Base-by-base conservation (phyloP, 1,139 yeast genomes). In the Saccharomycopsis hybrid region DNA sequence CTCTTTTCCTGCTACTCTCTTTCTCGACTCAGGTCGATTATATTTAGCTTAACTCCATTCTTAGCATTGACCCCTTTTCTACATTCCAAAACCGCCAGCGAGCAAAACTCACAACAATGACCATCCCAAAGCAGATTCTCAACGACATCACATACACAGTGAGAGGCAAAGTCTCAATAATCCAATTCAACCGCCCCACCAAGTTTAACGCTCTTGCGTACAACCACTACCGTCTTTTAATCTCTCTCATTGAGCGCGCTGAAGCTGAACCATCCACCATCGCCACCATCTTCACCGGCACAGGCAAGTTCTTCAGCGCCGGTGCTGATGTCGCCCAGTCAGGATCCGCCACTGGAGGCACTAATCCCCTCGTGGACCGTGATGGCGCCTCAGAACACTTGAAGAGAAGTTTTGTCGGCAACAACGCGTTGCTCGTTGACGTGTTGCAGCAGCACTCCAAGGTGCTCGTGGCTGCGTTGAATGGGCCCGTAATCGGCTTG, bases 401-500 rank as follows among this genome's bases (percentile, higher is more conserved):
- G 85, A 67, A 80, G 54, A 66, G 37, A 9, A 33, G 46, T 54
- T 83, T 85, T 60, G 79, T 81, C 9, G 78, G 88, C 7, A 77
- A 92, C 62, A 88, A 88, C 64, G 74, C 82, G 30, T 80, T 75
- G 59, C 68, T 87, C 52, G 82, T 94, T 5, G 78, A 81, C 55
- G 70, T 83, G 43, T 81, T 86, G 65, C 77, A 79, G 58, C 77
- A 79, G 60, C 96, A 88, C 64, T 69, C 74, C 27, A 89, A 88
- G 65, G 73, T 87, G 3, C 69, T 88, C 48, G 82, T 82, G 29
- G 80, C 81, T 40, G 90, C 92, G 9, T 71, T 88, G 54, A 88
- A 88, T 60, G 96, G 97, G 1, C 96, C 96, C 0, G 95, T 81
- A 8, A 77, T 88, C 56, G 97, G 97, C 0, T 73, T 88, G 55